These are phyloP conservation scores for Aspergillus sp. DNA, from an alignment of 2,329 filamentous ascomycete species.

Conservation along the genomic window DNA sequence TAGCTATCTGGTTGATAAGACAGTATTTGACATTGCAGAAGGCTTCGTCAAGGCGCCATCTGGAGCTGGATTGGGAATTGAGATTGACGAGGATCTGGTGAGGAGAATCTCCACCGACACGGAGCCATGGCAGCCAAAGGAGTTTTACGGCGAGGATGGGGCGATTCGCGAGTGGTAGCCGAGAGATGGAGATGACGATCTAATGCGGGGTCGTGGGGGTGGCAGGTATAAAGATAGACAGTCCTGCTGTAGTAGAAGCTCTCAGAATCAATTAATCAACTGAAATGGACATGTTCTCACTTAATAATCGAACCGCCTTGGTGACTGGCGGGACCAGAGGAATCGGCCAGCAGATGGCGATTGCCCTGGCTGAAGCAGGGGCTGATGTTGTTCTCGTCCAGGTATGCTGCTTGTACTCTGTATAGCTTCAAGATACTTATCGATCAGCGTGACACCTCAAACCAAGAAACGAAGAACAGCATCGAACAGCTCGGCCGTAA, in stretches of 20 bases:
- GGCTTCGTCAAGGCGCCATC: slow-evolving; percentile 60
- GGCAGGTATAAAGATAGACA: too few species aligned
- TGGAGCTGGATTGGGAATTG: slow-evolving; percentile 63
- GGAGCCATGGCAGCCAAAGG: slow-evolving; percentile 61
- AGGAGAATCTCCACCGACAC: slow-evolving; percentile 55
- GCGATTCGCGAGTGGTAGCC: slow-evolving; percentile 63
- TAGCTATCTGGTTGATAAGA: slow-evolving; percentile 62
- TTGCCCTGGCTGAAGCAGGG: slow-evolving; percentile 32
- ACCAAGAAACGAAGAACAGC: slow-evolving; percentile 12
- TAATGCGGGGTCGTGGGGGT: neutral
- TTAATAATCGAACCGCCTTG: slow-evolving; percentile 24
- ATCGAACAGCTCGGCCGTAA: slow-evolving; percentile 27
- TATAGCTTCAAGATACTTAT: too few species aligned
- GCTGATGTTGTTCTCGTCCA: slow-evolving; percentile 27
- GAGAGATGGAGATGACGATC: neutral
- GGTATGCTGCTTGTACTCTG: slow-evolving; percentile 1
- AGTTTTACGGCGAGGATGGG: slow-evolving; percentile 64
- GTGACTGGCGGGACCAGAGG: slow-evolving; percentile 34
- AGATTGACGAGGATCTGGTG: slow-evolving; percentile 66
- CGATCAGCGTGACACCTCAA: slow-evolving; percentile 11
- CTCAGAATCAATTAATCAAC: neutral
- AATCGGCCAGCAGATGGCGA: slow-evolving; percentile 31
- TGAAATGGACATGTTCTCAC: slow-evolving; percentile 17
- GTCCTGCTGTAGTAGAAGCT: too few species aligned
- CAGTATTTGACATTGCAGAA: slow-evolving; percentile 60